These are phyloP conservation scores for Lathyrus sativus DNA, from an alignment of 306 rosid genomes.

Conservation along the genomic window DNA sequence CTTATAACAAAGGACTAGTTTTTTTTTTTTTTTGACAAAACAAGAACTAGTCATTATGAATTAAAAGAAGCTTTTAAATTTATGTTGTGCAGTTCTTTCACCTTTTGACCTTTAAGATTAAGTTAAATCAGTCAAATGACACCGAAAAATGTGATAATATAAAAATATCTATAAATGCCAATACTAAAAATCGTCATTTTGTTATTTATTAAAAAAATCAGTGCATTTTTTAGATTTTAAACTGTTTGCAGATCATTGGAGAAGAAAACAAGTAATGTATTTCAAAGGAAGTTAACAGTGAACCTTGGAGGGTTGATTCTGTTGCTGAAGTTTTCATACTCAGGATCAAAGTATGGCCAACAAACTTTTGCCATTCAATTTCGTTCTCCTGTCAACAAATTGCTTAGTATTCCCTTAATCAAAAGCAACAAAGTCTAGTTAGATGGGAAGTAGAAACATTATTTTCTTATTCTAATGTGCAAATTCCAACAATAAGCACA, in stretches of 20 bases:
- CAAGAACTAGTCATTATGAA: slow-evolving; percentile 24
- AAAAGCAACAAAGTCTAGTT: slow-evolving; percentile 10
- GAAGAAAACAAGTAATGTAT: not conserved
- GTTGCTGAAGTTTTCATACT: slow-evolving; percentile 74
- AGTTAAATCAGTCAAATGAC: slow-evolving; percentile 11
- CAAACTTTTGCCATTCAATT: slow-evolving; percentile 66
- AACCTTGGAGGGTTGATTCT: slow-evolving; percentile 87
- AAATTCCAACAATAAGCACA: slow-evolving; percentile 11
- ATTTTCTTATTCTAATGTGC: slow-evolving; percentile 6
- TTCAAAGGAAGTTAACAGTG: slow-evolving; percentile 25
- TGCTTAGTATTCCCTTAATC: slow-evolving; percentile 32
- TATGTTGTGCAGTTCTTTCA: not conserved
- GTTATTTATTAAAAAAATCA: not conserved
- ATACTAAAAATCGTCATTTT: not conserved
- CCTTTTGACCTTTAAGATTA: not conserved
- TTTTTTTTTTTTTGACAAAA: not conserved
- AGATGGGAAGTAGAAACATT: slow-evolving; percentile 12
- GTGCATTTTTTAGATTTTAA: not conserved
- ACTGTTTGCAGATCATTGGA: not conserved
- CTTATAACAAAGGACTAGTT: slow-evolving; percentile 25
- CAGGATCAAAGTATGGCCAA: slow-evolving; percentile 86
- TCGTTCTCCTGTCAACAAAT: slow-evolving; percentile 35
- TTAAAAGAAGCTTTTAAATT: not conserved
- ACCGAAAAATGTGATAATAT: not conserved
- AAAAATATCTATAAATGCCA: not conserved